phyloP scores from a whole-genome alignment of 78 protist genomes.

The Chrysochromulina parva region DNA sequence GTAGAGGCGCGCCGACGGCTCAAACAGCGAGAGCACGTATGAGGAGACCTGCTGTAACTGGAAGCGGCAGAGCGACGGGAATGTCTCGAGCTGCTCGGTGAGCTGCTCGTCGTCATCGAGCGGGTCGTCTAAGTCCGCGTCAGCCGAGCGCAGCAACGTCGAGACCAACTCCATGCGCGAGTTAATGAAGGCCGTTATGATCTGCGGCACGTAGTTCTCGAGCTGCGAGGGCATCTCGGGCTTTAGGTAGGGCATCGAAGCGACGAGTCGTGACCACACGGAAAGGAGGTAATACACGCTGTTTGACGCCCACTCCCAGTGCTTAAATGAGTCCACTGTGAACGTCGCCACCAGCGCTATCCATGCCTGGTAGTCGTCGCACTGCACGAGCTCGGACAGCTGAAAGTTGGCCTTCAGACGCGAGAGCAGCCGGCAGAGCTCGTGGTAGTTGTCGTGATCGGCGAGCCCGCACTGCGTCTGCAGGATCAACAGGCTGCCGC shows the following conservation, averaged over 20 bases:
- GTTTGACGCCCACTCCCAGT: constrained; percentile 50
- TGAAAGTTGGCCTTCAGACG: constrained; percentile 32
- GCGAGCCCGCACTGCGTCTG: constrained; percentile 25
- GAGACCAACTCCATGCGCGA: constrained; percentile 29
- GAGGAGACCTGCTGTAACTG: background rate
- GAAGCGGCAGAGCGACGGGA: constrained; percentile 42
- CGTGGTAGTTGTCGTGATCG: constrained; percentile 39
- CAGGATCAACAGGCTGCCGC: background rate
- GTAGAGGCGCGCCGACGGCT: background rate
- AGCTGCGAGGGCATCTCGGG: constrained; percentile 25
- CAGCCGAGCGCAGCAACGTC: background rate
- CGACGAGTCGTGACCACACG: constrained; percentile 51
- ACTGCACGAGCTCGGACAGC: constrained; percentile 4
- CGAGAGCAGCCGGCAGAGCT: constrained; percentile 51
- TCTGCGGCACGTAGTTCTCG: constrained; percentile 32
- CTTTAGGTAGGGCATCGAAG: constrained; percentile 38
- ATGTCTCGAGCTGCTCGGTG: constrained; percentile 26
- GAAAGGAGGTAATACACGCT: constrained; percentile 49
- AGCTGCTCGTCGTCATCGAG: constrained; percentile 34
- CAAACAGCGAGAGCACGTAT: constrained; percentile 8
- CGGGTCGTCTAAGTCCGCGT: constrained; percentile 20
- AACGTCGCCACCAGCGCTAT: constrained; percentile 12
- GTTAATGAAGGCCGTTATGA: constrained; percentile 34
- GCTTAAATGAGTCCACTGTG: constrained; percentile 27
- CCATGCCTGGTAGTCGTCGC: background rate